A percentile compares a stretch with the other conserved stretches of the same genome.
Conservation (phyloP, 768 basidiomycete genomes). For the Termitomyces sp. region DNA sequence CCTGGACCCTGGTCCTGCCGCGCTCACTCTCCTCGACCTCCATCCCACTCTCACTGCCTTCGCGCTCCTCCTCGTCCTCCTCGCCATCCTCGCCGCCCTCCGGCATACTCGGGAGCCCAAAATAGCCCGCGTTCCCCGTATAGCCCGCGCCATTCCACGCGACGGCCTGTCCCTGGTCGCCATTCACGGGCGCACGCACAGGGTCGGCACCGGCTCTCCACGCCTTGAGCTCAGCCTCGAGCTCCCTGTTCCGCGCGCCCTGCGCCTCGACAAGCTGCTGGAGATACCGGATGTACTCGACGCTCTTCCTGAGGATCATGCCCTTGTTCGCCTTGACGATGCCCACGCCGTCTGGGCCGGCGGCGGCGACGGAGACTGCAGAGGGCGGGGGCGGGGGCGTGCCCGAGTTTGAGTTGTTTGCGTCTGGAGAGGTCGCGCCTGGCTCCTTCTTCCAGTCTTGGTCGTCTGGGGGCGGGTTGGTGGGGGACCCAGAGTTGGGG, state of each 20-base stretch:
- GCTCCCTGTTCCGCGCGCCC: conserved; percentile 72
- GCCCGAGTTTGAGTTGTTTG: conserved; percentile 12
- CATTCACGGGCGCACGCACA: too few relatives aligned
- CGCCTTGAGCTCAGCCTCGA: conserved; percentile 65
- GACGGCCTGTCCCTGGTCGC: not conserved
- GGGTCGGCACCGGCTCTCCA: not conserved
- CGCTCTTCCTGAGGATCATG: conserved; percentile 85
- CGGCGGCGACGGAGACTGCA: not conserved
- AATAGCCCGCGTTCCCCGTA: not conserved
- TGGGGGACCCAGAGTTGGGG: conserved; percentile 6
- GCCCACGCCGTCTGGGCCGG: conserved; percentile 28
- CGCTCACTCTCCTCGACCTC: conserved; percentile 20
- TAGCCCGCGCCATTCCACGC: not conserved
- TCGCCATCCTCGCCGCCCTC: conserved; percentile 12
- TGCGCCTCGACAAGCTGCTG: conserved; percentile 84
- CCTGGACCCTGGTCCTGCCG: conserved; percentile 13
- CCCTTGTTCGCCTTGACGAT: conserved; percentile 92
- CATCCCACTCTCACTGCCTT: conserved; percentile 10
- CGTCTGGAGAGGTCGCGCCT: not conserved
- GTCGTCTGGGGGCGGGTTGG: conserved; percentile 6
- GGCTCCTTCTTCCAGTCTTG: conserved; percentile 15
- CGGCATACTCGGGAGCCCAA: conserved; percentile 27
- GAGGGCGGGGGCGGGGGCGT: conserved; percentile 3
- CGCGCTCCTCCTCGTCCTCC: not conserved
- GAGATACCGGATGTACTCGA: conserved; percentile 78